phyloP scores from a whole-genome alignment of 2,329 filamentous ascomycete genomes.

The Phaeosphaeria sp. region DNA sequence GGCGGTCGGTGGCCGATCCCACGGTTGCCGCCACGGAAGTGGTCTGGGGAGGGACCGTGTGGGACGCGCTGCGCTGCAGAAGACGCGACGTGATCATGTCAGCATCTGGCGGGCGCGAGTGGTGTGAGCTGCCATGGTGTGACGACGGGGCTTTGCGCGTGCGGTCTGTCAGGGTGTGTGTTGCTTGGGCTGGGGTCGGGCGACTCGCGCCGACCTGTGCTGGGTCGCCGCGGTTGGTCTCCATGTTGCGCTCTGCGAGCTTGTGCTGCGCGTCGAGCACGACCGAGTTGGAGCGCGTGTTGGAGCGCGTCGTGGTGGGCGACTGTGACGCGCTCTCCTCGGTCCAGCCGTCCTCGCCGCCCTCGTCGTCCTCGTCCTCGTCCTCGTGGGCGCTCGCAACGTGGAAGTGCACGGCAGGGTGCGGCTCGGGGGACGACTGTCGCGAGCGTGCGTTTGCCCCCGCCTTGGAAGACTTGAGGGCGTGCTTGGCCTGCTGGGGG shows the following conservation, averaged over 20 bases:
- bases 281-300: constrained; percentile 50
- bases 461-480: constrained; percentile 45
- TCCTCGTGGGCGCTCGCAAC: constrained; percentile 39
- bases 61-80: constrained; percentile 68
- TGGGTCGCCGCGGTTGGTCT: constrained; percentile 28
- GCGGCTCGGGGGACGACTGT: constrained; percentile 43
- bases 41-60: constrained; percentile 70
- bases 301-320: constrained; percentile 50
- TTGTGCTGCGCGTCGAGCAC: constrained; percentile 44
- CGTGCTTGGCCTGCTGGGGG: constrained; percentile 48
- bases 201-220: constrained; percentile 14
- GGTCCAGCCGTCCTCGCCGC: constrained; percentile 49
- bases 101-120: constrained; percentile 58
- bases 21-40: constrained; percentile 65
- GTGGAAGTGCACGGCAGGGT: constrained; percentile 52
- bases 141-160: constrained; percentile 27
- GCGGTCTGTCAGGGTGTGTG: constrained; percentile 36
- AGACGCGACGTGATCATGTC: constrained; percentile 72
- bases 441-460: constrained; percentile 40
- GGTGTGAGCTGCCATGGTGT: constrained; percentile 42
- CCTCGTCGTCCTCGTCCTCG: constrained; percentile 39
- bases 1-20: constrained; percentile 48
- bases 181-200: constrained; percentile 15
- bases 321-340: constrained; percentile 53
- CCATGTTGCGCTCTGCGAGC: constrained; percentile 29